Evolutionary conservation across 805 yeast genomes (phyloP).

Genomic region (Lipomyces yamanashiensis): DNA sequence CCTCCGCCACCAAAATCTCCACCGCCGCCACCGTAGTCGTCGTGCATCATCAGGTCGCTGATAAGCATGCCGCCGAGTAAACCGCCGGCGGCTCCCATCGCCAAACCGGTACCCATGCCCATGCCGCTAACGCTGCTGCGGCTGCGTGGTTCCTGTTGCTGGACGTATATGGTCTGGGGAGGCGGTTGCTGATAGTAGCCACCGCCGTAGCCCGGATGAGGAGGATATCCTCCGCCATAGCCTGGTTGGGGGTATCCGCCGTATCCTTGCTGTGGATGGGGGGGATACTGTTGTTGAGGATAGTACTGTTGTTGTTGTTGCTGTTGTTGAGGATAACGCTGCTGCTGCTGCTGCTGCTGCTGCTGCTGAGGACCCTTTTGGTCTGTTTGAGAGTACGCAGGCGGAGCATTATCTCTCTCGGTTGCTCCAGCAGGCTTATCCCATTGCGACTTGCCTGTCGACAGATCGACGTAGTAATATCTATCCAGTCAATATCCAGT

Average conservation of each 20-base stretch:
- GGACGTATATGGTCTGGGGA: conserved; percentile 38
- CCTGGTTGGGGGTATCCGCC: conserved; percentile 16
- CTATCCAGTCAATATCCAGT: conserved; percentile 46
- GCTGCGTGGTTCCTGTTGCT: conserved; percentile 40
- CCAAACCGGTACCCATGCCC: conserved; percentile 50
- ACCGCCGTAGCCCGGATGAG: conserved; percentile 22
- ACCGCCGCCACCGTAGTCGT: conserved; percentile 43
- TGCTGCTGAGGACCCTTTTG: conserved; percentile 1
- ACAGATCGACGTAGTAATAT: conserved; percentile 80
- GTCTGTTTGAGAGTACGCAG: conserved; percentile 24
- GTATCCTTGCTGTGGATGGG: conserved; percentile 37
- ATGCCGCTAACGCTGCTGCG: conserved; percentile 40
- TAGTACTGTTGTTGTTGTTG: conserved; percentile 21
- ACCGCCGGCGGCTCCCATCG: conserved; percentile 62
- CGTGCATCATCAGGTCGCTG: conserved; percentile 51
- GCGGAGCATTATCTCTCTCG: conserved; percentile 41
- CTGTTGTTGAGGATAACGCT: conserved; percentile 27
- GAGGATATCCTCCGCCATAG: conserved; percentile 41
- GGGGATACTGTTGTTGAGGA: conserved; percentile 39
- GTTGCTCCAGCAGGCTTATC: conserved; percentile 61
- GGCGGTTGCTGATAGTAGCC: conserved; percentile 46
- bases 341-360: conserved; percentile 21
- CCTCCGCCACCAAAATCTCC: conserved; percentile 26
- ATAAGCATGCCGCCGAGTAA: conserved; percentile 63
- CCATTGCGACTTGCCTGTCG: conserved; percentile 85